These are phyloP conservation scores for Sporothrix brunneoviolacea DNA, from an alignment of 2,329 filamentous ascomycete species.

Conservation along the genomic window DNA sequence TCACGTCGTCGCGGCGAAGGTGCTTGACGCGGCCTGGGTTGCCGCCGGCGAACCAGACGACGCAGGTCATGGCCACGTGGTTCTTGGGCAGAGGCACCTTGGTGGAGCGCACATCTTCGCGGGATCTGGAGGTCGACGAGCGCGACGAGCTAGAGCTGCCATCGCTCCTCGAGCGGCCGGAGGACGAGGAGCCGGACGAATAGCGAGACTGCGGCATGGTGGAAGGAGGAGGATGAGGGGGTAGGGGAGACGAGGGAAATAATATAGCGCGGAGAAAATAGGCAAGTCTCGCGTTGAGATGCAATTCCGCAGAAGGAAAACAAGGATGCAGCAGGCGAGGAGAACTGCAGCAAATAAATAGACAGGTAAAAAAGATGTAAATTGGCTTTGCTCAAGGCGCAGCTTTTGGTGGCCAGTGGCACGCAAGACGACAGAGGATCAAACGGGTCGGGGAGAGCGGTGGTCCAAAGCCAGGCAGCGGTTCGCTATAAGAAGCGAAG, in stretches of 20 bases:
- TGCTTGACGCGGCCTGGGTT: constrained; percentile 8
- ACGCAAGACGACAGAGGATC: not conserved
- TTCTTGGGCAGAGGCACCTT: constrained; percentile 3
- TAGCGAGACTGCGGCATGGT: not conserved
- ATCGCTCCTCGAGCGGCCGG: not conserved
- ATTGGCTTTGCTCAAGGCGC: too few species aligned
- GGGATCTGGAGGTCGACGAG: not conserved
- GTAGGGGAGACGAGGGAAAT: too few species aligned
- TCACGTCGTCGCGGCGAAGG: constrained; percentile 10
- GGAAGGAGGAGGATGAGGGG: not conserved
- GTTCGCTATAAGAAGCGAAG: not conserved
- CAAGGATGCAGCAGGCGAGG: too few species aligned
- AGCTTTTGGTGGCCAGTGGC: too few species aligned
- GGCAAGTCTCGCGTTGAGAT: too few species aligned
- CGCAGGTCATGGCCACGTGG: not conserved
- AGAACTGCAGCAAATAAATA: too few species aligned
- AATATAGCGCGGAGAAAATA: too few species aligned
- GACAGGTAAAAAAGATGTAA: too few species aligned
- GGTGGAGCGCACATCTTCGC: not conserved
- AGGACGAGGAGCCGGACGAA: constrained; percentile 2
- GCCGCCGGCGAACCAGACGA: constrained; percentile 14
- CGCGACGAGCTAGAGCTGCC: not conserved
- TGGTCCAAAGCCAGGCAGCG: not conserved
- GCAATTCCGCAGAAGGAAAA: too few species aligned
- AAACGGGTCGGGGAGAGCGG: not conserved